Base-by-base conservation (phyloP, 1,284 basidiomycete species). In the Flammula alnicola region DNA sequence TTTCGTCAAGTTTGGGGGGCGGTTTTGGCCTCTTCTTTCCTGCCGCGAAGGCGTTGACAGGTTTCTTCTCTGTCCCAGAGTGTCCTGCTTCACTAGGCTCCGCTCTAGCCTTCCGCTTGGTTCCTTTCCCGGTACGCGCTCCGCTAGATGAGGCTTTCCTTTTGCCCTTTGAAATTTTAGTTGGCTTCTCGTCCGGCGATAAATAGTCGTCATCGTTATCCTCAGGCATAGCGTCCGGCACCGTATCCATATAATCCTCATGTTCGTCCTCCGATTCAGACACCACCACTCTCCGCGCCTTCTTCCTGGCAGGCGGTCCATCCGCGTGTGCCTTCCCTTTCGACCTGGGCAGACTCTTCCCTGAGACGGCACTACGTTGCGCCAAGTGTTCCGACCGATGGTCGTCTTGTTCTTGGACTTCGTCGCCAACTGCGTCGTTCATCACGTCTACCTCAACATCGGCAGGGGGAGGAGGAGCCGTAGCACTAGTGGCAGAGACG, bases 131-230 rank as follows among this genome's bases (percentile, higher is more conserved):
- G 59, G 43, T 52, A 50, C 59, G 64, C 19, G 44, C 57, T 52
- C 62, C 68, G 19, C 41, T 35, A 9, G 32, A 29, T 12, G 39
- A 22, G 4, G 44, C 44, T 47, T 59, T 62, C 23, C 44, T 54
- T 54, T 62, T 64, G 14, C 54, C 58, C 50, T 64, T 66, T 52
- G 41, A 43, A 4, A 14, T 10, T 30, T 54, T 64, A 63, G 55
- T 57, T 20, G 53, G 25, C 39, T 56, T 58, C 12, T 59, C 19
- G 12, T 69, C 70, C 5, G 62, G 55, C 4, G 67, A 69, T 42
- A 68, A 55, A 37, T 63, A 66, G 17, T 65, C 68, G 26, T 76
- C 75, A 11, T 76, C 71, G 22, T 63, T 62, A 20, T 52, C 51
- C 4, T 54, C 51, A 9, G 40, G 47, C 11, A 44, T 45, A 20